These are phyloP conservation scores for Gastrolobium bilobum DNA, from an alignment of 306 rosid genomes.

Conservation along the genomic window DNA sequence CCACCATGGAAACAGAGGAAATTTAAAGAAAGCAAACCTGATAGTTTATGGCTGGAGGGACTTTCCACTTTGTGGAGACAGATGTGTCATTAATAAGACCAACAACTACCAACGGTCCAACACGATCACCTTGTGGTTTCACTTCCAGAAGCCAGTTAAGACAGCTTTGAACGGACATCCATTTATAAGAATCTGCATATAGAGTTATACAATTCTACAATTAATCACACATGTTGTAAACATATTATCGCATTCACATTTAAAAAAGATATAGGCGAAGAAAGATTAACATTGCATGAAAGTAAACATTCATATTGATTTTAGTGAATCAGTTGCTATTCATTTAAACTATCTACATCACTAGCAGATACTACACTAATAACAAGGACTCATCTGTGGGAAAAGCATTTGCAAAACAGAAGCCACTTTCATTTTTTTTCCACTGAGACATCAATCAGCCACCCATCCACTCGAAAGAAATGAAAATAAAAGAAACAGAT, in stretches of 20 bases:
- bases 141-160: slow-evolving; percentile 73
- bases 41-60: slow-evolving; percentile 54
- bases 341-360: slow-evolving; percentile 25
- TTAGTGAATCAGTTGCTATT: slow-evolving; percentile 15
- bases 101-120: slow-evolving; percentile 72
- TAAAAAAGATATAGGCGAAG: slow-evolving; percentile 16
- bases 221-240: slow-evolving; percentile 31
- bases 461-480: slow-evolving; percentile 7
- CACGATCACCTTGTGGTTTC: slow-evolving; percentile 64
- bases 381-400: background rate
- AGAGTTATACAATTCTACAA: background rate
- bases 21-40: slow-evolving; percentile 65
- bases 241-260: background rate
- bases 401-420: background rate
- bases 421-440: background rate
- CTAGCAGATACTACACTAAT: background rate
- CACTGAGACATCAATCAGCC: background rate
- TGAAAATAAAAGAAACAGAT: slow-evolving; percentile 16
- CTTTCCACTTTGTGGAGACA: slow-evolving; percentile 55
- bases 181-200: slow-evolving; percentile 63
- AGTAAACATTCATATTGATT: slow-evolving; percentile 1
- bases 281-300: slow-evolving; percentile 2
- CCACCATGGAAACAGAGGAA: slow-evolving; percentile 38
- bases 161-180: slow-evolving; percentile 80
- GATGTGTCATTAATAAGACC: slow-evolving; percentile 67